phyloP scores from a whole-genome alignment of 2,329 filamentous ascomycete genomes.

The Septoria linicola region DNA sequence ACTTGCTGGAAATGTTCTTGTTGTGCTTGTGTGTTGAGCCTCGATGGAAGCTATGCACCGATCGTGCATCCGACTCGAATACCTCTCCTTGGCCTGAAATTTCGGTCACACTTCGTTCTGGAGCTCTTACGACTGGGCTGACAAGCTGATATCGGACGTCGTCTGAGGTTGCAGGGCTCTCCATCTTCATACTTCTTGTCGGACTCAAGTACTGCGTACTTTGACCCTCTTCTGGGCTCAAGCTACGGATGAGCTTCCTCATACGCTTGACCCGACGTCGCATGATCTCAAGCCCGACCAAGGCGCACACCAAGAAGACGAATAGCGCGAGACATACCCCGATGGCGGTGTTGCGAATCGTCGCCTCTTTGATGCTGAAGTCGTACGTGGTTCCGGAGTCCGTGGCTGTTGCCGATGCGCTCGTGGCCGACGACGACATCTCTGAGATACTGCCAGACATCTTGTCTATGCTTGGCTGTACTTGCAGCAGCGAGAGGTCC shows the following conservation, averaged over 20 bases:
- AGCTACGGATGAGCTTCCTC: slow-evolving; percentile 6
- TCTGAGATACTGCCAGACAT: neutral
- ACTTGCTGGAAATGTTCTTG: slow-evolving; percentile 3
- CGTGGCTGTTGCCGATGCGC: neutral
- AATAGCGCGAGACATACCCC: slow-evolving; percentile 18
- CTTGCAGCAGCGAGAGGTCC: neutral
- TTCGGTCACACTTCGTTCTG: slow-evolving; percentile 3
- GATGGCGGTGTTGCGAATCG: slow-evolving; percentile 18
- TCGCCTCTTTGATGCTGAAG: slow-evolving; percentile 19
- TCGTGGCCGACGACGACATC: slow-evolving; percentile 10
- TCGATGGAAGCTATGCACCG: slow-evolving; percentile 8
- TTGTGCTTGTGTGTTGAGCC: slow-evolving; percentile 5
- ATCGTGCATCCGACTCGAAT: slow-evolving; percentile 11
- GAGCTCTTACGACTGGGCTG: neutral
- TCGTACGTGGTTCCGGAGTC: slow-evolving; percentile 17
- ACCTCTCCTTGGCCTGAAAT: slow-evolving; percentile 4
- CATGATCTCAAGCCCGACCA: slow-evolving; percentile 18
- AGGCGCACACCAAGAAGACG: slow-evolving; percentile 17
- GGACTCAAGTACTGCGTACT: slow-evolving; percentile 2
- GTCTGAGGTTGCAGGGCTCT: neutral
- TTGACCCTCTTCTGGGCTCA: slow-evolving; percentile 4
- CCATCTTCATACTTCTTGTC: neutral
- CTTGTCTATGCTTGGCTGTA: neutral
- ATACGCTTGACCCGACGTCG: slow-evolving; percentile 16
- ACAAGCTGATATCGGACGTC: slow-evolving; percentile 2